A percentile compares a stretch with the other conserved stretches of the same genome.
Evolutionary conservation across 1,139 yeast species (phyloP).

Genomic region (Sugiyamaella paludigena): DNA sequence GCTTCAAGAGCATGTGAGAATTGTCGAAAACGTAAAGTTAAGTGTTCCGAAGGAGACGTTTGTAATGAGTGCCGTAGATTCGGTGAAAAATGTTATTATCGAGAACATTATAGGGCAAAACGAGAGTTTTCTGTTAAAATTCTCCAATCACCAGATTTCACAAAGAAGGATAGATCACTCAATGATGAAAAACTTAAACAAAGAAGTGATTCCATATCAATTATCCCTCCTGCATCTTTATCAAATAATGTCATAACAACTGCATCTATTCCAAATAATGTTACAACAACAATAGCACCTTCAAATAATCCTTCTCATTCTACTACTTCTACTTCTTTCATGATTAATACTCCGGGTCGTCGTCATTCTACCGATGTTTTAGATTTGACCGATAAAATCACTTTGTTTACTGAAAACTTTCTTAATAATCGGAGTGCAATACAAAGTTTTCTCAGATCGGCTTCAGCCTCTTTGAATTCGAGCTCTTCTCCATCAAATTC

Average conservation of each 20-base stretch:
- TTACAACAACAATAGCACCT: too few relatives aligned
- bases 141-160: conserved; percentile 24
- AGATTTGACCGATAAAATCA: conserved; percentile 10
- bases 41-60: conserved; percentile 52
- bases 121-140: conserved; percentile 29
- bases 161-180: conserved; percentile 1
- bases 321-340: conserved; percentile 4
- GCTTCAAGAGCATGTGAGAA: conserved; percentile 57
- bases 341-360: not conserved
- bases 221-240: too few relatives aligned
- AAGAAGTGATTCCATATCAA: too few relatives aligned
- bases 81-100: conserved; percentile 26
- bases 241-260: too few relatives aligned
- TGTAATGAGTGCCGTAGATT: conserved; percentile 29
- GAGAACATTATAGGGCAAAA: conserved; percentile 30
- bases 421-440: not conserved
- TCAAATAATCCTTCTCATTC: too few relatives aligned
- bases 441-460: too few relatives aligned
- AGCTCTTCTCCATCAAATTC: too few relatives aligned
- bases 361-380: conserved; percentile 7
- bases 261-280: too few relatives aligned
- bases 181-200: too few relatives aligned
- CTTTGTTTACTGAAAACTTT: conserved; percentile 8
- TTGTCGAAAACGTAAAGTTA: conserved; percentile 59
- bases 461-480: too few relatives aligned